Base-by-base conservation (phyloP, 2,329 filamentous ascomycete genomes). In the Claviceps africana region DNA sequence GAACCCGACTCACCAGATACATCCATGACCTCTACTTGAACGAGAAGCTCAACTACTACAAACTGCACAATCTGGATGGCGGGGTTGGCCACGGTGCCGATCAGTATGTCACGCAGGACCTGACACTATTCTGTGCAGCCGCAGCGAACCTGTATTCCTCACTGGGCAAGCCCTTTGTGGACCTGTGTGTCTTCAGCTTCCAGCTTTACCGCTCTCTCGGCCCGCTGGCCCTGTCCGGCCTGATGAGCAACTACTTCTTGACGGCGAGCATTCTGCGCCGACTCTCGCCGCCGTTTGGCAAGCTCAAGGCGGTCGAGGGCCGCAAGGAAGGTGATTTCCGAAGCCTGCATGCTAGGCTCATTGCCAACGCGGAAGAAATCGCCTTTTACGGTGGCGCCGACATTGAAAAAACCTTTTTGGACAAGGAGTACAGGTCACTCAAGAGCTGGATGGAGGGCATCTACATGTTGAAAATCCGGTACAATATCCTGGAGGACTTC, bases 401-500 rank as follows among this genome's bases (percentile, higher is more conserved):
- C 48, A 95, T 94, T 72, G 93, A 98, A 67, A 93, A 93, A 69
- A 82, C 86, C 2, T 94, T 96, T 65, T 74, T 98, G 10, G 88
- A 95, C 62, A 85, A 82, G 62, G 90, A 94, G 60, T 98, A 96
- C 73, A 88, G 85, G 65, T 93, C 91, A 47, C 75, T 98, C 30
- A 93, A 93, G 67, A 84, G 81, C 56, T 96, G 90, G 87, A 97
- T 98, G 91, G 93, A 98, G 66, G 85, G 88, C 45, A 96, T 98
- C 57, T 98, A 98, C 70, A 90, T 89, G 67, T 82, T 97, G 58
- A 96, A 96, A 69, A 95, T 98, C 58, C 84, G 89, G 17, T 98
- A 98, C 72, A 98, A 97, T 65, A 98, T 98, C 73, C 81, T 98
- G 0, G 93, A 98, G 65, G 93, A 98, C 65, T 95, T 98, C 62